These are phyloP conservation scores for Backusella circina DNA, from an alignment of 192 early-diverging fungal genomes.

Conservation along the genomic window DNA sequence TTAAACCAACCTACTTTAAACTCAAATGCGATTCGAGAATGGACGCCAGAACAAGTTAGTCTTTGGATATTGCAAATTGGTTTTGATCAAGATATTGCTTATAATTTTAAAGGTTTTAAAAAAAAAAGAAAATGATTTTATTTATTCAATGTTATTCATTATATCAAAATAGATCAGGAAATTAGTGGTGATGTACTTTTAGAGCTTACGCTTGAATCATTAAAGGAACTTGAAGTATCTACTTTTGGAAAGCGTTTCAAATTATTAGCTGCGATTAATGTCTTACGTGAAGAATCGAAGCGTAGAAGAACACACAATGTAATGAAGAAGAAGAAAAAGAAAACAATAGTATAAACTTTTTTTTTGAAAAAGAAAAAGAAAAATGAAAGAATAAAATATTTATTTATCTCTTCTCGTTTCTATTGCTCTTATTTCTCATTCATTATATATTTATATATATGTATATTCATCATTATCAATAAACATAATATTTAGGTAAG, in stretches of 20 bases:
- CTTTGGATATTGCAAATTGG: constrained; percentile 18
- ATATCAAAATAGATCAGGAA: constrained; percentile 5
- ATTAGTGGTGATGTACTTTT: constrained; percentile 54
- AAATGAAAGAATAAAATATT: not conserved
- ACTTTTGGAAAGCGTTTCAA: constrained; percentile 62
- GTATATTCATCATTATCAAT: not conserved
- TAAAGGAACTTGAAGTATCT: constrained; percentile 62
- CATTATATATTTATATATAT: not conserved
- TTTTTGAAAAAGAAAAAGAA: not conserved
- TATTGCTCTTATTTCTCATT: not conserved
- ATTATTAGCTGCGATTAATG: constrained; percentile 56
- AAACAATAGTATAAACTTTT: not conserved
- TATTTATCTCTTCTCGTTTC: not conserved
- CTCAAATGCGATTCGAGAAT: constrained; percentile 7
- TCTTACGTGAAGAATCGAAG: constrained; percentile 29
- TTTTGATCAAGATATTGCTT: constrained; percentile 9
- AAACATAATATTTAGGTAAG: not conserved
- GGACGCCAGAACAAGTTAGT: constrained; percentile 18
- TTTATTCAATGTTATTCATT: not conserved
- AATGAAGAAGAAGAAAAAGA: not conserved
- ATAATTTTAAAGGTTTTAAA: constrained; percentile 14
- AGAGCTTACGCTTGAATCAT: constrained; percentile 52
- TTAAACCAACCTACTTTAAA: not conserved
- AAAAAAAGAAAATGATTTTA: not conserved
- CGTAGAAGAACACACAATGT: not conserved